Evolutionary conservation across 176 grass and related monocot species (phyloP), one percentile per base, ranked within the genome.

Genomic region (Ensete glaucum): DNA sequence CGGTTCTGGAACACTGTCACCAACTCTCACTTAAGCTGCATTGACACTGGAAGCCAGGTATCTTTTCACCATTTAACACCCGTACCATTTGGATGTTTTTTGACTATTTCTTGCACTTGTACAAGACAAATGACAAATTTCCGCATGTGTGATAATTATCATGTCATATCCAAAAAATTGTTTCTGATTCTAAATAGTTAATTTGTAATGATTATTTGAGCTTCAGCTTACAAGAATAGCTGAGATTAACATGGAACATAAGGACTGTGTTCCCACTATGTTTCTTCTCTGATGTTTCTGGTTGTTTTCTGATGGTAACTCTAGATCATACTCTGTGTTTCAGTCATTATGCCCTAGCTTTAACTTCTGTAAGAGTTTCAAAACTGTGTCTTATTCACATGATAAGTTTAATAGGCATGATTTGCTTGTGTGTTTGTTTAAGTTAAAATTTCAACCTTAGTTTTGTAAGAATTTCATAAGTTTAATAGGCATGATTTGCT

Each of bases 1-100:
- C 87, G 91, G 8, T 99, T 99, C 82, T 99, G 96, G 96, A 99
- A 99, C 81, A 95, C 96, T 1, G 86, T 88, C 56, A 99, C 88
- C 16, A 89, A 99, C 73, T 87, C 87, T 50, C 86, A 84, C 75
- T 91, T 99, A 81, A 91, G 82, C 76, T 89, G 65, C 50, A 84
- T 99, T 73, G 96, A 99, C 76, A 99, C 96, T 55, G 91, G 90
- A 52, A 99, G 96, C 82, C 96, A 99, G 91, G 96, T 99, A 99
- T 11, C 67, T 51, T 70, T 22, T 73, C 69, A 15, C 34, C 50
- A 51, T 50, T 70, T 51, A 70, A 49, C 20, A 49, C 10, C 67
- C 67, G 12, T 9, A 22, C 50, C 50, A 11, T 13, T 50, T 21
- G 27, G 12, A 50, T 50, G 10, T 20, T 1, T 9, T 50, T 34